Evolutionary conservation across 2,329 filamentous ascomycete species (phyloP).

Genomic region (Fusarium chuoi): DNA sequence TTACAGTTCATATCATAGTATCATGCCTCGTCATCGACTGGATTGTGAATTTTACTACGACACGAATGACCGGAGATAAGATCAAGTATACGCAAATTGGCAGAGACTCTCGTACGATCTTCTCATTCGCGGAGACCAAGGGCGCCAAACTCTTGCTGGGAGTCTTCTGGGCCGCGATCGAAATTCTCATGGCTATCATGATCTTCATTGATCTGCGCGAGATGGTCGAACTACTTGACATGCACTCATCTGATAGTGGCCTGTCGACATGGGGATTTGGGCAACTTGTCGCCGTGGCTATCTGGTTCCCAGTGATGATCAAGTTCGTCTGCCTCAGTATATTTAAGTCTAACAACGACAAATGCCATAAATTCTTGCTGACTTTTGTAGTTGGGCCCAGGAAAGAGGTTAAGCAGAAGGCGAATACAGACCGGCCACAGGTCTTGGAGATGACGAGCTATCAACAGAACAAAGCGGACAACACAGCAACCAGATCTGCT

Average conservation of each 20-base stretch:
- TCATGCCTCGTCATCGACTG: neutral
- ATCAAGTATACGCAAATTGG: neutral
- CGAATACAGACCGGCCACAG: neutral
- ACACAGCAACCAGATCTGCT: too few relatives aligned
- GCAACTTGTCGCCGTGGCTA: slow-evolving; percentile 9
- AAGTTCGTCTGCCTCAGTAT: neutral
- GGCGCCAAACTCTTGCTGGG: neutral
- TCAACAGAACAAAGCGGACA: neutral
- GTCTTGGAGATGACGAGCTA: neutral
- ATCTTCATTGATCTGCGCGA: neutral
- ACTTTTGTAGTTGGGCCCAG: neutral
- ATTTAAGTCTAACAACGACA: rapidly evolving
- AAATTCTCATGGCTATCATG: rapidly evolving
- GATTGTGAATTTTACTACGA: neutral
- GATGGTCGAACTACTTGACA: neutral
- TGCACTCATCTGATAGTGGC: neutral
- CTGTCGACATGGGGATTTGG: neutral
- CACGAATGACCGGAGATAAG: neutral
- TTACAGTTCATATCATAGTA: neutral
- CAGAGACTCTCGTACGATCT: rapidly evolving
- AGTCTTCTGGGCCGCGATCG: neutral
- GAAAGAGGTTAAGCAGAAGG: neutral
- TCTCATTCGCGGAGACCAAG: neutral
- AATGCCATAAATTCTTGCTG: rapidly evolving
- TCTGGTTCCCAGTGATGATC: neutral